Evolutionary conservation across 495 filamentous ascomycete species (phyloP).

Genomic region (Pseudomonodictys pantanalensis): DNA sequence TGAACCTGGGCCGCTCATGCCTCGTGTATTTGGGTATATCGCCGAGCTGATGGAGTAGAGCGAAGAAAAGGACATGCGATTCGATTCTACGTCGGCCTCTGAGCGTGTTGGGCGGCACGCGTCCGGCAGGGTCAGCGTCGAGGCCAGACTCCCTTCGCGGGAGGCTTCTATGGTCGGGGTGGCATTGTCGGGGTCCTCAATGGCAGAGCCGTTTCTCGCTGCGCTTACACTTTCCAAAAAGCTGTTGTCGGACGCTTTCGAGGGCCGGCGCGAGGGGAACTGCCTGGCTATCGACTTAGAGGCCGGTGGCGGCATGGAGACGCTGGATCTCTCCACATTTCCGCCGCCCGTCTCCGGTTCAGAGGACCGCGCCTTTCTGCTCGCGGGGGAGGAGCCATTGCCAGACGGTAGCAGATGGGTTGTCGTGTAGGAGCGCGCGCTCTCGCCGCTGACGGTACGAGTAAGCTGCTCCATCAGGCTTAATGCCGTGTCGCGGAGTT

Average conservation of each 20-base stretch:
- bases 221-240: conserved; percentile 3
- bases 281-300: conserved; percentile 33
- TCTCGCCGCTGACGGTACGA: conserved; percentile 40
- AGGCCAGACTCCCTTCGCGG: conserved; percentile 6
- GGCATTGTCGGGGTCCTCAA: conserved; percentile 28
- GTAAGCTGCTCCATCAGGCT: conserved; percentile 38
- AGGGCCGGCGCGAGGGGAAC: conserved; percentile 22
- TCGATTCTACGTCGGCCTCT: conserved; percentile 47
- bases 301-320: conserved; percentile 59
- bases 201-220: conserved; percentile 16
- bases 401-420: conserved; percentile 28
- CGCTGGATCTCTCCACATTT: conserved; percentile 54
- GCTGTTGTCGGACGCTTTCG: conserved; percentile 28
- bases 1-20: conserved; percentile 45
- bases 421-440: conserved; percentile 15
- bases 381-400: conserved; percentile 38
- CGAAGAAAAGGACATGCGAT: conserved; percentile 64
- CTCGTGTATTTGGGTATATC: conserved; percentile 38
- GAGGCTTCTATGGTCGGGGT: conserved; percentile 27
- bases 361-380: conserved; percentile 53
- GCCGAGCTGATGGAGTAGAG: conserved; percentile 62
- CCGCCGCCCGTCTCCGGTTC: conserved; percentile 50
- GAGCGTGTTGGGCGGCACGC: conserved; percentile 25
- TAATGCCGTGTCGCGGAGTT: neutral
- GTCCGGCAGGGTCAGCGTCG: conserved; percentile 45